Percentiles rank a stretch among this genome's conserved stretches.
Evolutionary conservation across 805 yeast species (phyloP).

Genomic region (Lipomyces starkeyi): DNA sequence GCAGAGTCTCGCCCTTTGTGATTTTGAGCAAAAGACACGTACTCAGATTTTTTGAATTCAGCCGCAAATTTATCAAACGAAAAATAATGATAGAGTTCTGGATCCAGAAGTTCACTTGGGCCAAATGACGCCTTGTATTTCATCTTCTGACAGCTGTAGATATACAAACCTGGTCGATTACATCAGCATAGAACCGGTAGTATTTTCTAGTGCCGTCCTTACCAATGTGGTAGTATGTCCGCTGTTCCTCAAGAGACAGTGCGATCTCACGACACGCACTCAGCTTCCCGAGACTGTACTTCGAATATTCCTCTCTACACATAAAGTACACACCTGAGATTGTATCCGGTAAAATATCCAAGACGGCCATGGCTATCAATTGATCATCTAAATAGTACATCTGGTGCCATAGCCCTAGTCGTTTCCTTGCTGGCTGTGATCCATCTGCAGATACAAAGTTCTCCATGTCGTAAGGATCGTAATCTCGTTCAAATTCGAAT

Average conservation of each 20-base stretch:
- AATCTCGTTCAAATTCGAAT: constrained; percentile 47
- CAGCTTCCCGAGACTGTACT: constrained; percentile 74
- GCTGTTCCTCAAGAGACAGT: constrained; percentile 55
- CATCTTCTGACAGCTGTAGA: constrained; percentile 83
- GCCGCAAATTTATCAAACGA: constrained; percentile 28
- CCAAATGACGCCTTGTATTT: constrained; percentile 71
- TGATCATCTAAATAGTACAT: constrained; percentile 69
- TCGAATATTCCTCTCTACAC: constrained; percentile 80
- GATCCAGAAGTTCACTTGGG: constrained; percentile 47
- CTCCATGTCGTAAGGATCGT: background rate
- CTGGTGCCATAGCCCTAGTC: constrained; percentile 74
- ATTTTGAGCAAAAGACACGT: constrained; percentile 26
- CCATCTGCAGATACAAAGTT: background rate
- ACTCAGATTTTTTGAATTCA: constrained; percentile 26
- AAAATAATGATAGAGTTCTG: constrained; percentile 34
- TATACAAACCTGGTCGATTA: constrained; percentile 58
- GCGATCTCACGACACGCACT: constrained; percentile 75
- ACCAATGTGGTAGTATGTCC: constrained; percentile 70
- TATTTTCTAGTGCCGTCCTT: background rate
- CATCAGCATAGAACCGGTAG: background rate
- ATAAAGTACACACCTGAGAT: constrained; percentile 85
- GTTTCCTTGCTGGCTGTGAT: background rate
- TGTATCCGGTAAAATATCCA: constrained; percentile 77
- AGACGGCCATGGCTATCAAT: constrained; percentile 74
- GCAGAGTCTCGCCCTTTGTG: constrained; percentile 39